Percentiles rank a stretch among this genome's conserved stretches.
phyloP scores from a whole-genome alignment of 495 filamentous ascomycete genomes.

The Rhypophila decipiens region DNA sequence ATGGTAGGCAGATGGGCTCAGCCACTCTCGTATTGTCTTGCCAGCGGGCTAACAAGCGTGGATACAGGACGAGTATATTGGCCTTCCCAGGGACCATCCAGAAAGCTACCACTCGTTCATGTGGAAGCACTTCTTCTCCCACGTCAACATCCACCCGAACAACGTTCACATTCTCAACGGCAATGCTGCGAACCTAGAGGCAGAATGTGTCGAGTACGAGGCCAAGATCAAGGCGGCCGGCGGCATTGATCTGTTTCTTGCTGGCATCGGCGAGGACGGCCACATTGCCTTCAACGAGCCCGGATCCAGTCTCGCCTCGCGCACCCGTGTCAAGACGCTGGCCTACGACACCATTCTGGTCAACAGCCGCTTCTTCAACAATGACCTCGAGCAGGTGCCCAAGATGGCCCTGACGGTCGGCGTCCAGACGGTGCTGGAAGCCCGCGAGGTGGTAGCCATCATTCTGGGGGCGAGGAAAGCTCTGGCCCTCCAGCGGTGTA shows the following conservation, averaged over 20 bases:
- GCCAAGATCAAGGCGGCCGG: conserved; percentile 66
- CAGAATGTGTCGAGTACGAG: conserved; percentile 74
- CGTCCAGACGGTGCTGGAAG: conserved; percentile 80
- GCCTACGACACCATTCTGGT: conserved; percentile 83
- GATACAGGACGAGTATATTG: conserved; percentile 81
- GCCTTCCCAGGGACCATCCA: conserved; percentile 72
- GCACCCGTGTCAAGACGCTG: conserved; percentile 79
- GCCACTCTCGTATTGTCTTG: no score
- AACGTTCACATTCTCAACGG: conserved; percentile 86
- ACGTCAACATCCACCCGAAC: conserved; percentile 71
- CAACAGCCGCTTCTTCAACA: conserved; percentile 76
- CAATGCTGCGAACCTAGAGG: conserved; percentile 66
- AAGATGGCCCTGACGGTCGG: conserved; percentile 82
- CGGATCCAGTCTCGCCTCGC: conserved; percentile 68
- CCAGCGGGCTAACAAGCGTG: no score
- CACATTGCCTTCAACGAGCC: conserved; percentile 91
- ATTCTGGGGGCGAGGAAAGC: conserved; percentile 77
- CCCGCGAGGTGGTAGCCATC: conserved; percentile 74
- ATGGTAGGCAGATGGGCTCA: no score
- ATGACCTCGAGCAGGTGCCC: conserved; percentile 66
- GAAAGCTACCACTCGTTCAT: conserved; percentile 86
- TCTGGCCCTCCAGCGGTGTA: conserved; percentile 70
- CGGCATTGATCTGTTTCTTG: conserved; percentile 81
- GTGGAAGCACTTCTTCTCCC: conserved; percentile 86
- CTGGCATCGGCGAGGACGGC: conserved; percentile 78